Conservation (phyloP, 202 grass and related monocot species). For the Schoenoplectus tabernaemontani region DNA sequence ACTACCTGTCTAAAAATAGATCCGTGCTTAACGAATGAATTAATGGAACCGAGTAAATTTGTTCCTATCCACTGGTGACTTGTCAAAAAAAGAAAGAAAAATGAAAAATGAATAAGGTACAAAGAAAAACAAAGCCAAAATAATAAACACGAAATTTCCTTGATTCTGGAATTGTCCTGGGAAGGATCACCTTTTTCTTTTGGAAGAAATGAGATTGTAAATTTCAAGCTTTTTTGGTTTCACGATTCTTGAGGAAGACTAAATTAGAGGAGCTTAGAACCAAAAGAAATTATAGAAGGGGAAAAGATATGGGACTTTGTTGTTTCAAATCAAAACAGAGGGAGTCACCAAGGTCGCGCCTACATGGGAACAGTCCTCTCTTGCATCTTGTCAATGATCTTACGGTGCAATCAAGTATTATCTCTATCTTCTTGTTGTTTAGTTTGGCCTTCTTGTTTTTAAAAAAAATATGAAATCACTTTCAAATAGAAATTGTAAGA, state of each 20-base stretch:
- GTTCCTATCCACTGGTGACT: slow-evolving; percentile 12
- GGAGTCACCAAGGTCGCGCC: neutral
- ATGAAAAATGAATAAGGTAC: neutral
- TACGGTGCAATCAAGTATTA: slow-evolving; percentile 25
- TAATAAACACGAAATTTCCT: neutral
- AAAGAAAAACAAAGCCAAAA: neutral
- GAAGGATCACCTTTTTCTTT: neutral
- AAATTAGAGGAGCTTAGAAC: neutral
- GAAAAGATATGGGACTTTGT: slow-evolving; percentile 8
- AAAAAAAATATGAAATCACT: neutral
- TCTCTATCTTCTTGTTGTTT: neutral
- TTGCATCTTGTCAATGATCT: slow-evolving; percentile 27
- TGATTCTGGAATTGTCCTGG: neutral
- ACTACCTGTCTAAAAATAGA: slow-evolving; percentile 26
- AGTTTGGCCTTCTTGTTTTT: neutral
- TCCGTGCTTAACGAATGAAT: neutral
- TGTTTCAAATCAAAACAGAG: slow-evolving; percentile 17
- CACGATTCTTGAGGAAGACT: neutral
- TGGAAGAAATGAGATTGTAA: neutral
- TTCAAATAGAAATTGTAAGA: neutral
- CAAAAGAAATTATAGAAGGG: neutral
- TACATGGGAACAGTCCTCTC: slow-evolving; percentile 15
- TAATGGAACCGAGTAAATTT: neutral
- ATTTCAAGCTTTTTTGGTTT: neutral
- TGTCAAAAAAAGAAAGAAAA: neutral